phyloP scores from a whole-genome alignment of 768 basidiomycete species.

The Mycena galericulata region DNA sequence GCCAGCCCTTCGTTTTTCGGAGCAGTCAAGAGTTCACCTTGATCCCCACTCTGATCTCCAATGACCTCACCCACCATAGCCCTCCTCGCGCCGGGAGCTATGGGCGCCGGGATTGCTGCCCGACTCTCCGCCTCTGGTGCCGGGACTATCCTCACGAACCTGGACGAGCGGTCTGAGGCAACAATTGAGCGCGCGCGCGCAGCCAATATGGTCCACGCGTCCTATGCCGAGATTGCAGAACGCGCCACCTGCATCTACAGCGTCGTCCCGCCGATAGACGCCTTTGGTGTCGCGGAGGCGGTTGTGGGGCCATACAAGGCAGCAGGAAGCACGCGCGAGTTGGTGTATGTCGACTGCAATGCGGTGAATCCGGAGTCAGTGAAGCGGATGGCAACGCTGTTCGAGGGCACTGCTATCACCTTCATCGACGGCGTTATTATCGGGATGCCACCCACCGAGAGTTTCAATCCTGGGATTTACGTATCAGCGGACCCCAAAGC shows the following conservation, averaged over 20 bases:
- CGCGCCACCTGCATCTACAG: slow-evolving; percentile 56
- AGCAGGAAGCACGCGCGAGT: not conserved
- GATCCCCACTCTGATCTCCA: not conserved
- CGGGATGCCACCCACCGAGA: slow-evolving; percentile 55
- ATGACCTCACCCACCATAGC: not conserved
- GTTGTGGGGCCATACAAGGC: slow-evolving; percentile 35
- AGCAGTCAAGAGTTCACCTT: too few species aligned
- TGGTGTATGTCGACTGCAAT: slow-evolving; percentile 59
- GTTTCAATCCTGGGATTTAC: slow-evolving; percentile 58
- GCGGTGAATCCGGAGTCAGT: slow-evolving; percentile 58
- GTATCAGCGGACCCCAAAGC: slow-evolving; percentile 51
- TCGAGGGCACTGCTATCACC: slow-evolving; percentile 49
- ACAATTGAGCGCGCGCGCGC: slow-evolving; percentile 53
- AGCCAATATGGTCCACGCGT: slow-evolving; percentile 55
- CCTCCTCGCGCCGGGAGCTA: slow-evolving; percentile 14
- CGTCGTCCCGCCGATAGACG: slow-evolving; percentile 59
- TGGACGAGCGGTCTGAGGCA: slow-evolving; percentile 52
- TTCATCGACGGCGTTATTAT: slow-evolving; percentile 63
- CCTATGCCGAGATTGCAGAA: slow-evolving; percentile 50
- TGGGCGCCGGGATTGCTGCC: slow-evolving; percentile 19
- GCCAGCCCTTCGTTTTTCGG: too few species aligned
- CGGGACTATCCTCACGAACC: slow-evolving; percentile 20
- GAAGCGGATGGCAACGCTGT: slow-evolving; percentile 53
- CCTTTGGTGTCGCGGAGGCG: slow-evolving; percentile 48
- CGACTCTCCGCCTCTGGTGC: slow-evolving; percentile 12